Evolutionary conservation across 768 basidiomycete species (phyloP), one percentile per base, ranked within the genome.

Genomic region (Gautieria morchelliformis): DNA sequence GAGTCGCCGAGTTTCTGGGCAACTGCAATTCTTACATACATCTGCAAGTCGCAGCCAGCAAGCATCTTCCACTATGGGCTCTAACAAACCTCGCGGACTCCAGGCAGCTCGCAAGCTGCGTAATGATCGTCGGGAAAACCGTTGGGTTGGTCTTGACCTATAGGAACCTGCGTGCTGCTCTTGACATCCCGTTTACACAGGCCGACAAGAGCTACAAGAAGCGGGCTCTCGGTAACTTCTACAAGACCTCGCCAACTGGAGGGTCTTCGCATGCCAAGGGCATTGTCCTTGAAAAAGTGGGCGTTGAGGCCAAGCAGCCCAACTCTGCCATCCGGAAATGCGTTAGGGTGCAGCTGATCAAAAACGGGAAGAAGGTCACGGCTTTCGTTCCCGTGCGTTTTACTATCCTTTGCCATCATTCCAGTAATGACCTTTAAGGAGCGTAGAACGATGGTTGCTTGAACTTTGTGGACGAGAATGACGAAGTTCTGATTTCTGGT

Each of bases 311-410:
- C 71, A 99, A 99, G 78, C 96, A 99, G 75, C 96, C 96, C 77
- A 99, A 99, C 83, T 99, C 96, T 71, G 96, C 96, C 72, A 98
- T 99, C 75, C 93, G 96, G 74, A 99, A 99, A 75, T 99, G 96
- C 79, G 96, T 99, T 65, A 93, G 96, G 78, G 96, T 99, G 62
- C 96, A 99, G 69, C 81, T 99, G 65, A 98, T 99, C 74, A 99
- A 99, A 84, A 99, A 99, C 78, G 96, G 96, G 64, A 99, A 99
- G 87, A 98, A 98, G 74, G 95, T 99, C 71, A 98, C 95, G 62
- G 96, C 96, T 68, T 99, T 99, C 86, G 96, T 98, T 41, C 95
- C 95, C 61, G 91, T 91, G 67, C 64, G 90, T 82, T 10, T 46
- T 45, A 15, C 50, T 20, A 10, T 40, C 27, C 37, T 52, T 44